Conservation (phyloP, 768 basidiomycete genomes). For the Roridomyces roridus region DNA sequence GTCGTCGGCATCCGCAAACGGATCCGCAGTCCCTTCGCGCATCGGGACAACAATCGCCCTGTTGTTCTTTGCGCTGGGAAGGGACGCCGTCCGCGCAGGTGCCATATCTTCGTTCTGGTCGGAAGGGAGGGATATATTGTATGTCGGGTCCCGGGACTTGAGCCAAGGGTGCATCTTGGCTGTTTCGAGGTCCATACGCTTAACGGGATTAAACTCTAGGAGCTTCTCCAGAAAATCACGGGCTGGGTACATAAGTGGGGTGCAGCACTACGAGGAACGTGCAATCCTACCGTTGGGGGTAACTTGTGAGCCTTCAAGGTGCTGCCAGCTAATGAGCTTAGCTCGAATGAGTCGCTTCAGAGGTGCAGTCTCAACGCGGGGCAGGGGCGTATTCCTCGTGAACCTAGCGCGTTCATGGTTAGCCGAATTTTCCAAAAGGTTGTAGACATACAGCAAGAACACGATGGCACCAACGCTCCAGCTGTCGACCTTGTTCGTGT, state of each 20-base stretch:
- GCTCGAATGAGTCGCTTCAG: neutral
- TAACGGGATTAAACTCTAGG: slow-evolving; percentile 54
- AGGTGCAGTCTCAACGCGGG: neutral
- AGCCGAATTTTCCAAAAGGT: neutral
- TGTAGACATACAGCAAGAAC: slow-evolving; percentile 59
- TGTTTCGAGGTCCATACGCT: slow-evolving; percentile 56
- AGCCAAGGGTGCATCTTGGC: slow-evolving; percentile 71
- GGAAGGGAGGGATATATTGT: slow-evolving; percentile 3
- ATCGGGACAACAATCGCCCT: neutral
- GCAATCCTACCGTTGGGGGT: slow-evolving; percentile 1
- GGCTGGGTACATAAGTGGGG: slow-evolving; percentile 33
- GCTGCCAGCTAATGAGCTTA: neutral
- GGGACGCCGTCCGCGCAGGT: slow-evolving; percentile 3
- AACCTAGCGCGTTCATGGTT: slow-evolving; percentile 4
- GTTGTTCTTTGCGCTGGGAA: neutral
- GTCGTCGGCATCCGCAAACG: slow-evolving; percentile 15
- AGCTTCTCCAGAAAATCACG: slow-evolving; percentile 59
- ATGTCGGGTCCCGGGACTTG: slow-evolving; percentile 3
- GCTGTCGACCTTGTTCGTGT: slow-evolving; percentile 64
- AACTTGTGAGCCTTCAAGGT: neutral
- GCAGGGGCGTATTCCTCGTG: slow-evolving; percentile 4
- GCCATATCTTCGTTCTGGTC: neutral
- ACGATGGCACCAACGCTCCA: slow-evolving; percentile 72
- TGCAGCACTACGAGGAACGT: no score
- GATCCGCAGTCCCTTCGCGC: slow-evolving; percentile 20